Percentiles rank a stretch among this genome's conserved stretches.
These are phyloP conservation scores for Penicillium sclerotiorum DNA, from an alignment of 2,329 filamentous ascomycete species.

Conservation along the genomic window DNA sequence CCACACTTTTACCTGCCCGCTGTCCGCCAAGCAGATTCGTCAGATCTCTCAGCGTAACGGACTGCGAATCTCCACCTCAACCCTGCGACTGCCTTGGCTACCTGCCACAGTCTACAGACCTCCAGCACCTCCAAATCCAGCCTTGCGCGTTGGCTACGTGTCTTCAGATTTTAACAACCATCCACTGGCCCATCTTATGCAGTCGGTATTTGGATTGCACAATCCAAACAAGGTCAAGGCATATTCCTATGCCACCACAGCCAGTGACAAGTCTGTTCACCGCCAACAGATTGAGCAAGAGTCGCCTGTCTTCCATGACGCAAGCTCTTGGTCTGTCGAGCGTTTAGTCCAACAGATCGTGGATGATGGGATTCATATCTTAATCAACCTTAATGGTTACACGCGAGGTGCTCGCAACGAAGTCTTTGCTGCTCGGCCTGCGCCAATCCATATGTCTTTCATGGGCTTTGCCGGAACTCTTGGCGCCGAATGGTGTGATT, in stretches of 20 bases:
- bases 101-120: constrained; percentile 79
- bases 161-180: constrained; percentile 99
- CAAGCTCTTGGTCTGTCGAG: constrained; percentile 83
- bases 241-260: constrained; percentile 93
- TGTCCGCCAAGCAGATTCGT: constrained; percentile 88
- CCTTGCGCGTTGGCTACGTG: constrained; percentile 91
- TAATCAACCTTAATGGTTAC: constrained; percentile 98
- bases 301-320: constrained; percentile 87
- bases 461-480: constrained; percentile 98
- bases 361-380: constrained; percentile 84
- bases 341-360: constrained; percentile 83
- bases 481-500: constrained; percentile 98
- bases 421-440: constrained; percentile 90
- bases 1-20: constrained; percentile 93
- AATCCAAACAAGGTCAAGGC: constrained; percentile 73
- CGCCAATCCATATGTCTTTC: constrained; percentile 98
- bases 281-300: constrained; percentile 91
- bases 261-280: constrained; percentile 85
- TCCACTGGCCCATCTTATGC: constrained; percentile 94
- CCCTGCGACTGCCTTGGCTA: constrained; percentile 84
- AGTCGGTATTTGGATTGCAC: constrained; percentile 95
- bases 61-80: constrained; percentile 87
- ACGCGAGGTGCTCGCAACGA: constrained; percentile 96
- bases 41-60: constrained; percentile 95
- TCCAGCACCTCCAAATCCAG: constrained; percentile 76